Evolutionary conservation across 352 stramenopile genomes (phyloP), one percentile per base, ranked within the genome.

Genomic region (Globisporangium iwayamae): DNA sequence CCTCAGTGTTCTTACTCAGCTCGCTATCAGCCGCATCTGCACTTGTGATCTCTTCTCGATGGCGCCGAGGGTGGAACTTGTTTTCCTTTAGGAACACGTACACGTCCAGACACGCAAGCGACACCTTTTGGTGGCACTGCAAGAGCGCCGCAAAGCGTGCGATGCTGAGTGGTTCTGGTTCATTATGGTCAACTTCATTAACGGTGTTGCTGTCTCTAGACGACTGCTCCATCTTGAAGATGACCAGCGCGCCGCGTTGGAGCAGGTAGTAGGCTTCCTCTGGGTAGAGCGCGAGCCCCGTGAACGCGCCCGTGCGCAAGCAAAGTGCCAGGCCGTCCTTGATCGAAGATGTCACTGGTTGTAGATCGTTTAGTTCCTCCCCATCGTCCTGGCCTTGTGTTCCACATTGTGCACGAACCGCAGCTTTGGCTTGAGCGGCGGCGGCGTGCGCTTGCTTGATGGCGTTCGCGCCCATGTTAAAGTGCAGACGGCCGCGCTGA

Each of bases 201-300:
- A 8, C 48, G 32, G 18, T 46, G 13, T 46, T 46, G 13, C n/a
- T 46, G 4, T 47, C 16, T n/a, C 4, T 47, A 16, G 34, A n/a
- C 30, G 14, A n/a, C 9, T 46, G 63, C 30, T 69, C 43, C 56
- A 76, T 60, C 22, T 73, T 62, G 67, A 76, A 81, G 39, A 94
- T 60, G 2, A 68, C 61, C 4, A 92, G 50, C 0, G 81, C 83
- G 0, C 72, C 70, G 39, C 80, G 77, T 20, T 87, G 76, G 20
- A 85, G 47, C n/a, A 94, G 63, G 46, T 85, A 94, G 52, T 76
- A 74, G 14, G 79, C 74, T 62, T 94, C 85, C 53, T 94, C 85
- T 0, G 80, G 75, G 45, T 85, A 90, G 47, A 94, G 66, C 20
- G 81, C 81, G 18, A 87, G 65, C 14, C 81, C 81, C 20, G 79